Percentiles rank a stretch among this genome's conserved stretches.
Evolutionary conservation across 139 green algal species (phyloP).

Genomic region (Prasinococcaceae sp.): DNA sequence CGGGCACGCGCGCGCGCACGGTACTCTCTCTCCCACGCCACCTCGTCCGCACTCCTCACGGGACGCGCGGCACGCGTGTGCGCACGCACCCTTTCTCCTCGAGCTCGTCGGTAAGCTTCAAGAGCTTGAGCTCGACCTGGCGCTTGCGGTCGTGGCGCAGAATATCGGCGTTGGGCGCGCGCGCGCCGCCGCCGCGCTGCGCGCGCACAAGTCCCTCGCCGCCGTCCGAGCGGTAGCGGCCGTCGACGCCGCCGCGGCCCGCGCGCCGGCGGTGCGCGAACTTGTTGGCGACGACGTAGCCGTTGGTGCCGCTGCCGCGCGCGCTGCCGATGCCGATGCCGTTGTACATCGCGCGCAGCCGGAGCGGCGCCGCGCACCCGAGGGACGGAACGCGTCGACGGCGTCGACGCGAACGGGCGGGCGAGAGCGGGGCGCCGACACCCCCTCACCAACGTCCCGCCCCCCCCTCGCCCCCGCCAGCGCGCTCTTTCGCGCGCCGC

Average conservation of each 20-base stretch:
- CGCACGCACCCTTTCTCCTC: constrained; percentile 61
- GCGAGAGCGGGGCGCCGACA: too few species aligned
- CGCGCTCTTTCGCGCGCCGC: too few species aligned
- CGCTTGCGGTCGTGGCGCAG: constrained; percentile 85
- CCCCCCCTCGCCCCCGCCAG: too few species aligned
- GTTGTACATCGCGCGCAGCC: constrained; percentile 84
- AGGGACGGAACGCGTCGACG: too few species aligned
- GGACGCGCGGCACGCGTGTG: too few species aligned
- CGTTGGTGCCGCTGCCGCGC: constrained; percentile 77
- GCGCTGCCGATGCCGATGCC: constrained; percentile 85
- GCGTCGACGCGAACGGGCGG: too few species aligned
- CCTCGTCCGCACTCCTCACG: too few species aligned
- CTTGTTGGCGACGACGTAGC: constrained; percentile 87
- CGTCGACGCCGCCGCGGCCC: not conserved
- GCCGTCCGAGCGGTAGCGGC: not conserved
- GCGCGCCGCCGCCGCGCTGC: not conserved
- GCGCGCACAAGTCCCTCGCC: too few species aligned
- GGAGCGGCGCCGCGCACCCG: too few species aligned
- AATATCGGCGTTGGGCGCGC: constrained; percentile 65
- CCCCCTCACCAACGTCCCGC: too few species aligned
- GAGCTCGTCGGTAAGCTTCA: constrained; percentile 57
- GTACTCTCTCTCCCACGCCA: too few species aligned
- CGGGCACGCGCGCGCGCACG: too few species aligned
- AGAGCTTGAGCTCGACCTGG: constrained; percentile 79
- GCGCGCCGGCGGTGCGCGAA: constrained; percentile 65